phyloP scores from a whole-genome alignment of 1,284 basidiomycete species.

The Exobasidium rhododendri region DNA sequence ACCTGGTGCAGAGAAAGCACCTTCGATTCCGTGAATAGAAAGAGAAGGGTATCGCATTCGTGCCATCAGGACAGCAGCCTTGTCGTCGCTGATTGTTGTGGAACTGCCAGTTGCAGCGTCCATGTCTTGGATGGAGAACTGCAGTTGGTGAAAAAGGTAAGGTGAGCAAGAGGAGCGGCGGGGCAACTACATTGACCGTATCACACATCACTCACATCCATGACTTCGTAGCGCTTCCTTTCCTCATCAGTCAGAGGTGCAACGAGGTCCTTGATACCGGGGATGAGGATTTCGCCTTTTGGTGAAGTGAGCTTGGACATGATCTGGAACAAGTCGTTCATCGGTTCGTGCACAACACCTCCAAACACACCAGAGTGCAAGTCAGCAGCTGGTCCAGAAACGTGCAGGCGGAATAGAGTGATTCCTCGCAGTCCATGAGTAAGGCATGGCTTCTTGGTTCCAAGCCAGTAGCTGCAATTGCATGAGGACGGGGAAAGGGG shows the following conservation, averaged over 20 bases:
- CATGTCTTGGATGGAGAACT: slow-evolving; percentile 64
- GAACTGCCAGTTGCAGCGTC: slow-evolving; percentile 73
- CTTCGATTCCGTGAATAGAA: slow-evolving; percentile 93
- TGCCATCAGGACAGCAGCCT: slow-evolving; percentile 81
- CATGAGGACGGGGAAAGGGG: neutral
- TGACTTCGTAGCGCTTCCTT: slow-evolving; percentile 59
- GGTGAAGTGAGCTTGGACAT: slow-evolving; percentile 76
- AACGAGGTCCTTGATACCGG: slow-evolving; percentile 87
- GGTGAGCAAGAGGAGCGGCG: no score
- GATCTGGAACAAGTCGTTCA: slow-evolving; percentile 65
- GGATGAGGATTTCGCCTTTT: slow-evolving; percentile 79
- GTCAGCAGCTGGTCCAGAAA: slow-evolving; percentile 82
- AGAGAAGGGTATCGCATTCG: slow-evolving; percentile 72
- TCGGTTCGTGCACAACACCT: slow-evolving; percentile 56
- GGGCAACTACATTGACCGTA: no score
- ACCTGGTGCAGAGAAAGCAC: slow-evolving; percentile 71
- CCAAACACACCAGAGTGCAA: slow-evolving; percentile 73
- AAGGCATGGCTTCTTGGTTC: slow-evolving; percentile 56
- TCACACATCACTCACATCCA: slow-evolving; percentile 47
- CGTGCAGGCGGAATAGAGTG: slow-evolving; percentile 78
- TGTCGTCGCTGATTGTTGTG: slow-evolving; percentile 75
- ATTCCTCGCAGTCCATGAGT: slow-evolving; percentile 67
- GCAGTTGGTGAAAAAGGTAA: no score
- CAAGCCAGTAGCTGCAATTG: slow-evolving; percentile 50
- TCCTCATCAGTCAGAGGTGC: slow-evolving; percentile 73